These are phyloP conservation scores for Botryotinia calthae DNA, from an alignment of 2,329 filamentous ascomycete species.

Conservation along the genomic window DNA sequence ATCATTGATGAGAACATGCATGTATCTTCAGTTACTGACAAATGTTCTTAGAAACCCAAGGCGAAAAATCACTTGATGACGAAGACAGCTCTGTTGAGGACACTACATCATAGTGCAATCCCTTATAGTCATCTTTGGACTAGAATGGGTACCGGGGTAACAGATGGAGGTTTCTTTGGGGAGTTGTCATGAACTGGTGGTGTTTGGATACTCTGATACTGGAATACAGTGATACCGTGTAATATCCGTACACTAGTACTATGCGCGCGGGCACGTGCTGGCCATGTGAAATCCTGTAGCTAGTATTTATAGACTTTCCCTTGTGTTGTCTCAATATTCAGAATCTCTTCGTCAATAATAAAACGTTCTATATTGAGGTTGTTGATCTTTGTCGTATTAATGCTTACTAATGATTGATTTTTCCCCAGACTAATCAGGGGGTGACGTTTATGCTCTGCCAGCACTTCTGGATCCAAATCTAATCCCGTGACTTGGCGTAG, in stretches of 20 bases:
- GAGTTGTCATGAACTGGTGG: not conserved
- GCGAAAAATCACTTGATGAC: not conserved
- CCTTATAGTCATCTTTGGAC: not conserved
- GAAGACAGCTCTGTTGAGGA: not conserved
- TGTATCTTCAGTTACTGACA: not conserved
- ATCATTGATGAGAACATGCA: not conserved
- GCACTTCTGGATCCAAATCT: too few relatives aligned
- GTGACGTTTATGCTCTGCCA: too few relatives aligned
- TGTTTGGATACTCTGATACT: not conserved
- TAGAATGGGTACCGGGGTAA: not conserved
- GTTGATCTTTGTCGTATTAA: too few relatives aligned
- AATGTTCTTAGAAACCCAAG: not conserved
- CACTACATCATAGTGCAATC: not conserved
- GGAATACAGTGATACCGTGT: not conserved
- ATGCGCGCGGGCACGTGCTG: too few relatives aligned
- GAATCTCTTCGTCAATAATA: too few relatives aligned
- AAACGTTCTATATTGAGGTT: too few relatives aligned
- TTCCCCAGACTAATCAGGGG: too few relatives aligned
- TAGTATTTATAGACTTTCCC: too few relatives aligned
- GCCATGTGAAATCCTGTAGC: too few relatives aligned
- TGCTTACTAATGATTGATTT: too few relatives aligned
- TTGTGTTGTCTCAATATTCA: too few relatives aligned
- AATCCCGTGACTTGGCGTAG: too few relatives aligned
- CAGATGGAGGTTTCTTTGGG: not conserved
- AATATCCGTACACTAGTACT: not conserved